A percentile compares a stretch with the other conserved stretches of the same genome.
Evolutionary conservation across 805 yeast species (phyloP).

Genomic region (Starmerella geochares): DNA sequence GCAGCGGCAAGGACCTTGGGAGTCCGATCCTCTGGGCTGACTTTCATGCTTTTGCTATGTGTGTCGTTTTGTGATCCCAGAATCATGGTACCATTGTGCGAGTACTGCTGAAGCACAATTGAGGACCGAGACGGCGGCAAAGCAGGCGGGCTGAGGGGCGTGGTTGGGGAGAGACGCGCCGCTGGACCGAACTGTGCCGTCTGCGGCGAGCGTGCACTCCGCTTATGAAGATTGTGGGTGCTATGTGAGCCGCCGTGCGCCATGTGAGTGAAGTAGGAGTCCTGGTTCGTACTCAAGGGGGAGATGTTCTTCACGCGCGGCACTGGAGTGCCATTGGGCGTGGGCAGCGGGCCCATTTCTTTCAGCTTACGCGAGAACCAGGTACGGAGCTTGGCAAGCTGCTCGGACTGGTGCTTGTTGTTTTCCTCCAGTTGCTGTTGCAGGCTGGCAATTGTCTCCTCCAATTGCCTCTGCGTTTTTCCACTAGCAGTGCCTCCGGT

Average conservation of each 20-base stretch:
- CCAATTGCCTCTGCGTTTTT: background rate
- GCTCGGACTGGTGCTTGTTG: slow-evolving; percentile 40
- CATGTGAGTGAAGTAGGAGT: slow-evolving; percentile 1
- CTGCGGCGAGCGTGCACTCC: slow-evolving; percentile 2
- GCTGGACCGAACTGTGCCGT: background rate
- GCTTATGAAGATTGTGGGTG: slow-evolving; percentile 1
- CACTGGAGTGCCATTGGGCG: slow-evolving; percentile 33
- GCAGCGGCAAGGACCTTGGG: slow-evolving; percentile 4
- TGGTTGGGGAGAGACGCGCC: background rate
- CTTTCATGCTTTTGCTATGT: background rate
- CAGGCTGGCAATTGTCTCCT: slow-evolving; percentile 11
- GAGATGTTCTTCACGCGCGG: background rate
- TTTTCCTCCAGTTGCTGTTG: slow-evolving; percentile 27
- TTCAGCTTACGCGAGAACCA: slow-evolving; percentile 53
- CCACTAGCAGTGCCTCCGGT: background rate
- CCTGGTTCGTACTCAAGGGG: background rate
- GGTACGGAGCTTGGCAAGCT: slow-evolving; percentile 47
- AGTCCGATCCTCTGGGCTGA: background rate
- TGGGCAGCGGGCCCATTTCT: slow-evolving; percentile 56
- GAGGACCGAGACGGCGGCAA: background rate
- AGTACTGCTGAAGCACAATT: slow-evolving; percentile 1
- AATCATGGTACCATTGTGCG: background rate
- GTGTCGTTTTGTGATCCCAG: background rate
- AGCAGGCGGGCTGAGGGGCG: slow-evolving; percentile 4
- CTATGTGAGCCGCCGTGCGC: background rate